Conservation (phyloP, 208 protist genomes). For the Acanthamoeba lenticulata region DNA sequence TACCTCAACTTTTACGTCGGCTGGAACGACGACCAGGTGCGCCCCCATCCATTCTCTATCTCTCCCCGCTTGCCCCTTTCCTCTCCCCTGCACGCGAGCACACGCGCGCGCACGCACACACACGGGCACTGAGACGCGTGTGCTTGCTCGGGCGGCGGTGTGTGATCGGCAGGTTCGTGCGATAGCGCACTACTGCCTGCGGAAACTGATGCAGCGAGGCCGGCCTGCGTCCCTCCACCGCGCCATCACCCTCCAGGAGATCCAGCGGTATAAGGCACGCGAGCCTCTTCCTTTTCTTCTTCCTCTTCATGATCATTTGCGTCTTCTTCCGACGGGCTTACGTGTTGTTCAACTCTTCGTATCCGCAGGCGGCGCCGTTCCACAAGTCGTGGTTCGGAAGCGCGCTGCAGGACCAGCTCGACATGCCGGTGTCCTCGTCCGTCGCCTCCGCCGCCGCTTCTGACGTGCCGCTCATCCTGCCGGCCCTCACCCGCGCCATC, state of each 20-base stretch:
- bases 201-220: not conserved
- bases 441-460: too few relatives aligned
- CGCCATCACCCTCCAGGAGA: not conserved
- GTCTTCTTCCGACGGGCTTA: not conserved
- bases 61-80: too few relatives aligned
- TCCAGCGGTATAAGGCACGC: not conserved
- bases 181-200: not conserved
- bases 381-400: not conserved
- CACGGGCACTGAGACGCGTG: too few relatives aligned
- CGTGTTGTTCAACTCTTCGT: not conserved
- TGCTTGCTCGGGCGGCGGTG: too few relatives aligned
- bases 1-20: not conserved
- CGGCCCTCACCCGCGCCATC: not conserved
- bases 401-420: not conserved
- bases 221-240: not conserved
- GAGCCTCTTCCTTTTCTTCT: too few relatives aligned
- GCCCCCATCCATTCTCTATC: too few relatives aligned
- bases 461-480: not conserved
- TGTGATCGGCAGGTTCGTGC: not conserved
- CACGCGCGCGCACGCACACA: too few relatives aligned
- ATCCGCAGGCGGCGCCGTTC: not conserved
- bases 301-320: not conserved
- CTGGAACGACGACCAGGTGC: not conserved
- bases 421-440: not conserved
- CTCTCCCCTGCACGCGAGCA: too few relatives aligned